Conservation (phyloP, 2,329 filamentous ascomycete genomes). For the Microdochium nivale region DNA sequence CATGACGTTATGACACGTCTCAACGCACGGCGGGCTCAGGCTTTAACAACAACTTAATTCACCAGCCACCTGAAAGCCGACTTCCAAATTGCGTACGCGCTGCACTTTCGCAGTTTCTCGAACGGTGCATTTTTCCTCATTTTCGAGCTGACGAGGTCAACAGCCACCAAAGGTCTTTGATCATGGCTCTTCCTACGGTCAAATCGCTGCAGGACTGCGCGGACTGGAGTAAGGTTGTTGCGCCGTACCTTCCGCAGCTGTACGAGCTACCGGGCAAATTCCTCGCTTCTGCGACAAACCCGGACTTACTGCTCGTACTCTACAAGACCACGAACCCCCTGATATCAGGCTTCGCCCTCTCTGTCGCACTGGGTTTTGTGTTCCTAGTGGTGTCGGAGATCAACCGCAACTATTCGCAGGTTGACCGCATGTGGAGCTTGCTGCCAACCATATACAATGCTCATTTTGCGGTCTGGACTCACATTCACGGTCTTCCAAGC, state of each 20-base stretch:
- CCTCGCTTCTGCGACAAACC: constrained; percentile 48
- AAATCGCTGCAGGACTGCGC: constrained; percentile 65
- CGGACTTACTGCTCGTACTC: constrained; percentile 55
- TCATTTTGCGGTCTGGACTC: constrained; percentile 79
- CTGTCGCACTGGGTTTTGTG: constrained; percentile 59
- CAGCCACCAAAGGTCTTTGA: not conserved
- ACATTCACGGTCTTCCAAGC: constrained; percentile 62
- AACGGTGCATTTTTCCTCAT: not conserved
- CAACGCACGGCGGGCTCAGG: not conserved
- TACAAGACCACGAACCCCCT: constrained; percentile 85
- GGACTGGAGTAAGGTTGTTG: constrained; percentile 65
- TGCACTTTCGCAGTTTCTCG: not conserved
- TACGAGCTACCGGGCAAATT: constrained; percentile 60
- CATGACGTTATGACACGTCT: not conserved
- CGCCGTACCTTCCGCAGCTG: constrained; percentile 65
- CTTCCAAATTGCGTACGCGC: not conserved
- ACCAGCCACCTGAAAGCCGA: not conserved
- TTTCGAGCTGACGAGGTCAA: not conserved
- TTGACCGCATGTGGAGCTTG: constrained; percentile 88
- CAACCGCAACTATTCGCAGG: constrained; percentile 94
- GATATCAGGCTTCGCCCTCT: constrained; percentile 63
- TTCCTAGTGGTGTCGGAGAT: constrained; percentile 73
- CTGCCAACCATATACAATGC: constrained; percentile 79
- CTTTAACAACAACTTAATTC: not conserved
- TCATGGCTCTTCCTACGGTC: constrained; percentile 66